phyloP scores from a whole-genome alignment of 768 basidiomycete genomes.

The Coprinopsis cinerea region DNA sequence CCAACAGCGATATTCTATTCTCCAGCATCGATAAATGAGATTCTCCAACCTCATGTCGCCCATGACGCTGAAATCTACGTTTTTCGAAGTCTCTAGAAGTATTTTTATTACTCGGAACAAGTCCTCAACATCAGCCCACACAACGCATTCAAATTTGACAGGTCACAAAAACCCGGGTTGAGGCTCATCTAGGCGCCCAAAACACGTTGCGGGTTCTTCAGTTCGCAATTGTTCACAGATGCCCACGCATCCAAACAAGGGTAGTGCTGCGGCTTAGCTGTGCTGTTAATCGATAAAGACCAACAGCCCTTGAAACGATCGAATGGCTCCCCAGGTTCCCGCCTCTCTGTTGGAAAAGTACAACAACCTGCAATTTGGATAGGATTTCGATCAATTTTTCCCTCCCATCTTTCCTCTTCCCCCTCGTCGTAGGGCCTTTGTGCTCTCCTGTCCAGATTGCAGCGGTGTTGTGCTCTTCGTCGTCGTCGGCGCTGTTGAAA shows the following conservation, averaged over 20 bases:
- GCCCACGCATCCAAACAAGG: no score
- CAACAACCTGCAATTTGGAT: not conserved
- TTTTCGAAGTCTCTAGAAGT: not conserved
- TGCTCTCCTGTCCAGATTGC: not conserved
- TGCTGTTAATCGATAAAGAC: conserved; percentile 3
- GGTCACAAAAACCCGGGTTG: not conserved
- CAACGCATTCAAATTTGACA: no score
- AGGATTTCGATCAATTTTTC: not conserved
- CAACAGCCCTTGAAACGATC: not conserved
- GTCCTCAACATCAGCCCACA: no score
- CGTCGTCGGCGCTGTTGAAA: not conserved
- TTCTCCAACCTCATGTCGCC: not conserved
- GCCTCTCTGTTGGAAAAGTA: not conserved
- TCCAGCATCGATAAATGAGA: not conserved
- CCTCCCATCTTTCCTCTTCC: not conserved
- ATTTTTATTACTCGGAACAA: not conserved
- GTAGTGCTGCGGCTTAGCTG: no score
- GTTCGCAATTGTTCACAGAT: no score
- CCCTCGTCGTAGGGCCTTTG: not conserved
- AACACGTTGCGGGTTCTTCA: no score
- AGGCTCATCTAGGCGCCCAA: not conserved
- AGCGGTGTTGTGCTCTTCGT: not conserved
- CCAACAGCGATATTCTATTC: not conserved
- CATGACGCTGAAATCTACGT: not conserved
- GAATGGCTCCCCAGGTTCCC: not conserved